A percentile compares a stretch with the other conserved stretches of the same genome.
Evolutionary conservation across 75 land plant genomes (phyloP).

Genomic region (Cunninghamia lanceolata): DNA sequence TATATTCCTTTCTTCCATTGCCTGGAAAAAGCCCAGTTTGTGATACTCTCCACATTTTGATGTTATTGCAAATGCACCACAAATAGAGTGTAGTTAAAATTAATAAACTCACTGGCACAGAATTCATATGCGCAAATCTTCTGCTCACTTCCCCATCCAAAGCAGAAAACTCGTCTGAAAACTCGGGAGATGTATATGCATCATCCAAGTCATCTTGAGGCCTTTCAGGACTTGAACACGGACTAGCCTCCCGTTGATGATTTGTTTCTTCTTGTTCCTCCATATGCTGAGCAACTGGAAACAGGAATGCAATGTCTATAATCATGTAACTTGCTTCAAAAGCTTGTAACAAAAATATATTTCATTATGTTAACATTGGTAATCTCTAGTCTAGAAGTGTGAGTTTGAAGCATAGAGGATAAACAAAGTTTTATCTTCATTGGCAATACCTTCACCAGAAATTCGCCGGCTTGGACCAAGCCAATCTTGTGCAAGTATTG

Average conservation of each 20-base stretch:
- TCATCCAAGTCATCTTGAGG: conserved; percentile 23
- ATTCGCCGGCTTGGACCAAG: conserved; percentile 19
- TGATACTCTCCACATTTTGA: background rate
- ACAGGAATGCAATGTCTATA: conserved; percentile 11
- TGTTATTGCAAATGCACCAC: background rate
- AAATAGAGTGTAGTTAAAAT: background rate
- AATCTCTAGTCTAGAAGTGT: background rate
- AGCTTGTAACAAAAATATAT: background rate
- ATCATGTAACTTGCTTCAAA: conserved; percentile 10
- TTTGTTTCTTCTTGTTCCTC: conserved; percentile 3
- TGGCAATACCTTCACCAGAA: conserved; percentile 3
- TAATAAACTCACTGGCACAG: conserved; percentile 63
- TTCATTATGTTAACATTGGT: background rate
- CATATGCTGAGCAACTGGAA: conserved; percentile 15
- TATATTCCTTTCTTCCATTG: background rate
- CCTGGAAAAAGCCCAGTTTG: background rate
- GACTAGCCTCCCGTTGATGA: conserved; percentile 25
- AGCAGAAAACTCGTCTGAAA: conserved; percentile 48
- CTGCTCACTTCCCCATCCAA: conserved; percentile 80
- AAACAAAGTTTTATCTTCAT: background rate
- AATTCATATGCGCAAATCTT: conserved; percentile 72
- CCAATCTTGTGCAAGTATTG: conserved; percentile 70
- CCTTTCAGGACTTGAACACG: conserved; percentile 40
- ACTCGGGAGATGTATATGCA: conserved; percentile 23
- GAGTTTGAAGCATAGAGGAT: background rate